Conservation (phyloP, 495 filamentous ascomycete genomes). For the Hypoxylon trugodes region DNA sequence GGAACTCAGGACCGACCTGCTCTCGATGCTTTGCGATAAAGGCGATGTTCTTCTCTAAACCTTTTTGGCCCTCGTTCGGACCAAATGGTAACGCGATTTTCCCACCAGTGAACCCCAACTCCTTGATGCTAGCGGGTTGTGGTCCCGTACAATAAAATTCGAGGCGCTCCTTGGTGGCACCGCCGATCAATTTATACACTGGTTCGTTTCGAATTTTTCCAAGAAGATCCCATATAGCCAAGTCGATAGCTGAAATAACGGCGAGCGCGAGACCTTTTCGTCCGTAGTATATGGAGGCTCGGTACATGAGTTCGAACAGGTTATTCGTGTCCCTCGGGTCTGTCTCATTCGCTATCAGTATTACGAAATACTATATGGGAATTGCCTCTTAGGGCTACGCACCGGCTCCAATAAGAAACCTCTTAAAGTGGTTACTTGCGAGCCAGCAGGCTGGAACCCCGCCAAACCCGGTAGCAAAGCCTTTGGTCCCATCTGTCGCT, state of each 20-base stretch:
- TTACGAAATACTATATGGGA: too few species aligned
- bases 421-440: constrained; percentile 86
- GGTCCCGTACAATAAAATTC: constrained; percentile 96
- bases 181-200: constrained; percentile 93
- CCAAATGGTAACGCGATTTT: constrained; percentile 90
- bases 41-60: constrained; percentile 85
- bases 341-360: too few species aligned
- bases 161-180: constrained; percentile 78
- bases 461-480: constrained; percentile 92
- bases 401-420: constrained; percentile 88
- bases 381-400: too few species aligned
- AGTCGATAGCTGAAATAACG: constrained; percentile 90
- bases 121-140: constrained; percentile 77
- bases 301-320: constrained; percentile 95
- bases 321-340: constrained; percentile 88
- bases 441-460: constrained; percentile 90
- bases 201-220: constrained; percentile 91
- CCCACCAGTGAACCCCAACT: constrained; percentile 84
- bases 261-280: constrained; percentile 89
- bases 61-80: constrained; percentile 82
- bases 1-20: constrained; percentile 86
- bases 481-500: constrained; percentile 85
- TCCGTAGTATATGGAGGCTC: constrained; percentile 93
- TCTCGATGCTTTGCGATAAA: constrained; percentile 86
- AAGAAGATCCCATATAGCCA: constrained; percentile 89